phyloP scores from a whole-genome alignment of 306 rosid species.

The Sphenostylis stenocarpa region DNA sequence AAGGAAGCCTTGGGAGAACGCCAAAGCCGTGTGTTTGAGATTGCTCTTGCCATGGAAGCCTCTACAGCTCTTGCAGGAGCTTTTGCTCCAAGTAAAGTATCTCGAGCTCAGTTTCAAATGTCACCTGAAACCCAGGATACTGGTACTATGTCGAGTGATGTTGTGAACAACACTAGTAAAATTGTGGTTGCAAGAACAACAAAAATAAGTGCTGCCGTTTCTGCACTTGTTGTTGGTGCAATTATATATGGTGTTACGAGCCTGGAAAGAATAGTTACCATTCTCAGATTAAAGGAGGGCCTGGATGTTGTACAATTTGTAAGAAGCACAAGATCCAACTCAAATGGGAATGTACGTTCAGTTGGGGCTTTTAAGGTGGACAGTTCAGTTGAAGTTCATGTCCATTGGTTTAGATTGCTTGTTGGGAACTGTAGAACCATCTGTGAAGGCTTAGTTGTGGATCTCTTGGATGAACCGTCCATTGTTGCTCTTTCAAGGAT shows the following conservation, averaged over 20 bases:
- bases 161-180: conserved; percentile 46
- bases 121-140: conserved; percentile 78
- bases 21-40: conserved; percentile 93
- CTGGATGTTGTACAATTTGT: conserved; percentile 80
- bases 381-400: conserved; percentile 68
- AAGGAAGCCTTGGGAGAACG: conserved; percentile 99
- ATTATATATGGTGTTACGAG: conserved; percentile 79
- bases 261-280: conserved; percentile 91
- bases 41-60: conserved; percentile 94
- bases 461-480: conserved; percentile 86
- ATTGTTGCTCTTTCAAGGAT: conserved; percentile 86
- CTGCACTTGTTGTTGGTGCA: conserved; percentile 84
- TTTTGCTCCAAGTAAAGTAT: conserved; percentile 79
- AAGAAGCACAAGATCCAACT: conserved; percentile 74
- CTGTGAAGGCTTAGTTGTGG: conserved; percentile 79
- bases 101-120: conserved; percentile 78
- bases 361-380: conserved; percentile 70
- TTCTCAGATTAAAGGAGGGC: conserved; percentile 83
- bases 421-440: conserved; percentile 88
- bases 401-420: conserved; percentile 94
- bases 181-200: conserved; percentile 55
- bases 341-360: conserved; percentile 88
- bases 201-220: conserved; percentile 81
- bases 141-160: conserved; percentile 52
- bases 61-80: conserved; percentile 70